Percentiles rank a stretch among this genome's conserved stretches.
Evolutionary conservation across 2,329 filamentous ascomycete species (phyloP).

Genomic region (Sarocladium strictum): DNA sequence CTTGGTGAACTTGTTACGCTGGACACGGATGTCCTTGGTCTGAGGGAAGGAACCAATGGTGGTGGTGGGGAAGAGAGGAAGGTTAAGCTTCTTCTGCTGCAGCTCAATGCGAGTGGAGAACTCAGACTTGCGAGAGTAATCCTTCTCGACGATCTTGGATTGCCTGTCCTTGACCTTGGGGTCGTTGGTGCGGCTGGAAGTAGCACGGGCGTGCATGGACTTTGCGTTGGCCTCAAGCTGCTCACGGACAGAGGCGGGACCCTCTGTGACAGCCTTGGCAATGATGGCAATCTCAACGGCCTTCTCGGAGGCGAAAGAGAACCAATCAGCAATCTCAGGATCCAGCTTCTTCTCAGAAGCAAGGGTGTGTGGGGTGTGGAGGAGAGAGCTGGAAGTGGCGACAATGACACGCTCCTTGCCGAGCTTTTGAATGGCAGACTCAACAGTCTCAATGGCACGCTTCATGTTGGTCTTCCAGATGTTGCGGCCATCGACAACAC

Average conservation of each 20-base stretch:
- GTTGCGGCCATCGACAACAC: slow-evolving; percentile 98
- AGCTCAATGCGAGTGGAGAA: slow-evolving; percentile 81
- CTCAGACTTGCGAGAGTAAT: slow-evolving; percentile 88
- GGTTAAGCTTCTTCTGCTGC: slow-evolving; percentile 88
- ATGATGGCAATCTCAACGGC: slow-evolving; percentile 83
- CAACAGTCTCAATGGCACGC: slow-evolving; percentile 83
- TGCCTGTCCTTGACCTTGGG: slow-evolving; percentile 96
- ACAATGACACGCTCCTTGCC: slow-evolving; percentile 97
- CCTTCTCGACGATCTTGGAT: slow-evolving; percentile 71
- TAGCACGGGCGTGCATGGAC: slow-evolving; percentile 84
- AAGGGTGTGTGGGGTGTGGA: slow-evolving; percentile 97
- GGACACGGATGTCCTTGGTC: slow-evolving; percentile 95
- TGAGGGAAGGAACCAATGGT: slow-evolving; percentile 99
- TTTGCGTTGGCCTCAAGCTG: slow-evolving; percentile 96
- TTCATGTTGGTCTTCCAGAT: slow-evolving; percentile 99
- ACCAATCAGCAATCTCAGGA: slow-evolving; percentile 91
- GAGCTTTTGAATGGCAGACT: slow-evolving; percentile 86
- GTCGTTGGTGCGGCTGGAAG: slow-evolving; percentile 94
- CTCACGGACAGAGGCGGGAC: slow-evolving; percentile 76
- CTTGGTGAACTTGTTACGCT: slow-evolving; percentile 99
- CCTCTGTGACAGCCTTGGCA: slow-evolving; percentile 93
- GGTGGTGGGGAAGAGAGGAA: slow-evolving; percentile 96
- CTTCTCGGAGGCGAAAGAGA: slow-evolving; percentile 97
- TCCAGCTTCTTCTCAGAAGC: slow-evolving; percentile 98
- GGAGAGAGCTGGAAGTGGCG: slow-evolving; percentile 92